These are phyloP conservation scores for Penicillium sp. DNA, from an alignment of 2,329 filamentous ascomycete genomes.

Conservation along the genomic window DNA sequence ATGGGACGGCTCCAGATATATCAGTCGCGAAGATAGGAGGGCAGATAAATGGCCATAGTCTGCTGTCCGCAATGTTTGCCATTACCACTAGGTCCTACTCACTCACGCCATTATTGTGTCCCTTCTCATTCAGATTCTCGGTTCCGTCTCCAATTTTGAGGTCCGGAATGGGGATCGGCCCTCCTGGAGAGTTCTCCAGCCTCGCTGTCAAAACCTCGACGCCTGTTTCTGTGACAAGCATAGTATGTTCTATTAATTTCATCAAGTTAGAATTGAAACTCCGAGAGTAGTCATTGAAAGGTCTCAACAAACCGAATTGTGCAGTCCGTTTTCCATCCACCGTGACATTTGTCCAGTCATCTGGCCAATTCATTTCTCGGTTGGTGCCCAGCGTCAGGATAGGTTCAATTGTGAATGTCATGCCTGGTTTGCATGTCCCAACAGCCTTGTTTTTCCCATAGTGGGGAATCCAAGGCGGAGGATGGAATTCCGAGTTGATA, in stretches of 20 bases:
- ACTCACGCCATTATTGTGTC: no score
- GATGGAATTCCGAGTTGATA: conserved; percentile 87
- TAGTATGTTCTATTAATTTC: conserved; percentile 64
- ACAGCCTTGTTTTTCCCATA: conserved; percentile 96
- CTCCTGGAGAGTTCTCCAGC: conserved; percentile 69
- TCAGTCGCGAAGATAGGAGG: no score
- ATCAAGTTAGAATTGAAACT: conserved; percentile 13
- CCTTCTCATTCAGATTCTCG: background rate
- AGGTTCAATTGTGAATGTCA: conserved; percentile 96
- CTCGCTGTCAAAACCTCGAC: conserved; percentile 76
- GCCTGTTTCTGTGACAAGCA: conserved; percentile 78
- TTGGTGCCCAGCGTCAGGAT: conserved; percentile 89
- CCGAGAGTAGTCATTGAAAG: background rate
- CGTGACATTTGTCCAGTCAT: conserved; percentile 93
- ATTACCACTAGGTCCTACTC: no score
- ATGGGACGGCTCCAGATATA: no score
- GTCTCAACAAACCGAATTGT: conserved; percentile 66
- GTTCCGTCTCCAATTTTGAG: no score
- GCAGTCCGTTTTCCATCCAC: conserved; percentile 83
- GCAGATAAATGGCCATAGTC: background rate
- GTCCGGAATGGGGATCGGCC: conserved; percentile 62
- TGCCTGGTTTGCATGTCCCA: conserved; percentile 84
- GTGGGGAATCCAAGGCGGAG: conserved; percentile 86
- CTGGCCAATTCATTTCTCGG: conserved; percentile 88
- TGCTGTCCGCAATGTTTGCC: no score